A percentile compares a stretch with the other conserved stretches of the same genome.
Conservation (phyloP, 1,284 basidiomycete species). For the Anthracocystis panici-leucophaei region DNA sequence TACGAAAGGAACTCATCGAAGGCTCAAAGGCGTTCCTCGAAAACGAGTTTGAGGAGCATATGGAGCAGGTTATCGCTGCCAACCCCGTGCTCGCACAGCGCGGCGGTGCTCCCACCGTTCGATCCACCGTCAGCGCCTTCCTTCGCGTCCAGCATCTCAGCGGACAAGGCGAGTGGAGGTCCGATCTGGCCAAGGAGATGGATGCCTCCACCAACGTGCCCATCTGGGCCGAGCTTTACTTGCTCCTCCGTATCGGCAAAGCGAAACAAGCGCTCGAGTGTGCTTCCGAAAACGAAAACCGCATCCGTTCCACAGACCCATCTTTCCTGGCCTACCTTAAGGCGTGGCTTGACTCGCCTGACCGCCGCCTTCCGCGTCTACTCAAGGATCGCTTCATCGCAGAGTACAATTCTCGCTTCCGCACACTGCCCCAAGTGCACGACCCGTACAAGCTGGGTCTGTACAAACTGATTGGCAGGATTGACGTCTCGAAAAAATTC, state of each 20-base stretch:
- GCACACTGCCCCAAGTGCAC: conserved; percentile 69
- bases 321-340: conserved; percentile 87
- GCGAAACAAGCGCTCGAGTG: conserved; percentile 79
- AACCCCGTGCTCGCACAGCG: conserved; percentile 86
- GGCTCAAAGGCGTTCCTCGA: conserved; percentile 82
- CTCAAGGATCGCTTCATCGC: conserved; percentile 83
- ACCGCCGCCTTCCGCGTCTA: conserved; percentile 48
- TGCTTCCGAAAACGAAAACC: conserved; percentile 78
- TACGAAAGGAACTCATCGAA: conserved; percentile 75
- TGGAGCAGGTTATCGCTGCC: conserved; percentile 86
- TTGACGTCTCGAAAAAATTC: conserved; percentile 85
- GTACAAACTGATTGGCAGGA: conserved; percentile 93
- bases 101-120: conserved; percentile 89
- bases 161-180: conserved; percentile 60
- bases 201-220: conserved; percentile 71
- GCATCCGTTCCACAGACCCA: conserved; percentile 83
- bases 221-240: conserved; percentile 92
- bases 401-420: conserved; percentile 90
- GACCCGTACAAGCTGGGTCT: conserved; percentile 96
- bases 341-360: conserved; percentile 79
- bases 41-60: conserved; percentile 80
- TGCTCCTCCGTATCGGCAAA: conserved; percentile 88
- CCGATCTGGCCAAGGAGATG: conserved; percentile 60
- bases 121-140: conserved; percentile 79
- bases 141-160: conserved; percentile 62